Evolutionary conservation across 768 basidiomycete genomes (phyloP).

Genomic region (Gelatoporia subvermispora): DNA sequence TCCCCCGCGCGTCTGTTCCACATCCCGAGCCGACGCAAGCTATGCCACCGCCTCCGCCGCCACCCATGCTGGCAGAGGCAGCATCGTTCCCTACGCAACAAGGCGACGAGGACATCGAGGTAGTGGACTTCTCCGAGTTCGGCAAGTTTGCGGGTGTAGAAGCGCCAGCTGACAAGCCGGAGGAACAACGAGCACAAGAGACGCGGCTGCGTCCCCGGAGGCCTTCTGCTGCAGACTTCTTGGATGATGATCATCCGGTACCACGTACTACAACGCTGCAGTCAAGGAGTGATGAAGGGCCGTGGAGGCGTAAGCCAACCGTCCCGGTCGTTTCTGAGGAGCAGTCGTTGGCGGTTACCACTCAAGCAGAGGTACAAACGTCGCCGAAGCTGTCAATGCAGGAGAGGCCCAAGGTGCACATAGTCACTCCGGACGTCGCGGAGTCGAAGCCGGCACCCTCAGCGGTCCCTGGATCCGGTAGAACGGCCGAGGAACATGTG

Average conservation of each 20-base stretch:
- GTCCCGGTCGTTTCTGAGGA: too few species aligned
- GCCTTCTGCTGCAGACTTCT: slow-evolving; percentile 68
- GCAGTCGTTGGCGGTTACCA: too few species aligned
- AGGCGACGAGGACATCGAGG: slow-evolving; percentile 63
- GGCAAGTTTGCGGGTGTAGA: slow-evolving; percentile 57
- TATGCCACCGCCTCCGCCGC: slow-evolving; percentile 17
- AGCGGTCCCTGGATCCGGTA: not conserved
- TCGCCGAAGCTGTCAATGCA: not conserved
- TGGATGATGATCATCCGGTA: slow-evolving; percentile 41
- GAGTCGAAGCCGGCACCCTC: not conserved
- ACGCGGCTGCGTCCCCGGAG: slow-evolving; percentile 32
- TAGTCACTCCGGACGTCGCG: slow-evolving; percentile 3
- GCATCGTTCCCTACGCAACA: slow-evolving; percentile 36
- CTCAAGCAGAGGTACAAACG: not conserved
- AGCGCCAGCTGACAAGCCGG: slow-evolving; percentile 18
- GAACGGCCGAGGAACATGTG: not conserved
- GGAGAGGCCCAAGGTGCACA: slow-evolving; percentile 1
- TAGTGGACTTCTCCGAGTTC: slow-evolving; percentile 78
- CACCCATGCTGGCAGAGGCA: slow-evolving; percentile 29
- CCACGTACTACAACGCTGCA: slow-evolving; percentile 8
- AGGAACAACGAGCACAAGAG: slow-evolving; percentile 15
- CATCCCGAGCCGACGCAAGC: slow-evolving; percentile 29
- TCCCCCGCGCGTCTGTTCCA: slow-evolving; percentile 27
- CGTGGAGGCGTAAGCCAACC: slow-evolving; percentile 38
- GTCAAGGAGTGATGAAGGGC: slow-evolving; percentile 32